A percentile compares a stretch with the other conserved stretches of the same genome.
Evolutionary conservation across 352 stramenopile genomes (phyloP).

Genomic region (Elongisporangium prolatum): DNA sequence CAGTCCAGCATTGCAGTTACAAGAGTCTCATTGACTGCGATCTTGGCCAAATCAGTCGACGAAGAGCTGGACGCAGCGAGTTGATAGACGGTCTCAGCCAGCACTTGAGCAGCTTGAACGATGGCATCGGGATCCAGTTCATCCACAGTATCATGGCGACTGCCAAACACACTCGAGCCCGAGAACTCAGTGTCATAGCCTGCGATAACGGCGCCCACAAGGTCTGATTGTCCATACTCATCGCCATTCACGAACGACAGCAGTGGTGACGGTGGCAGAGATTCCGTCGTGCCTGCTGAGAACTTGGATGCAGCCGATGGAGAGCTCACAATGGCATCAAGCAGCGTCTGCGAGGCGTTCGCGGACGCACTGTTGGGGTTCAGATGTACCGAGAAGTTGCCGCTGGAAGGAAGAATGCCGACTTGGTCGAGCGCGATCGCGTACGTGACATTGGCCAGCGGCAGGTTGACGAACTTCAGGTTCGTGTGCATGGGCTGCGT

Average conservation of each 20-base stretch:
- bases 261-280: conserved; percentile 61
- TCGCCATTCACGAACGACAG: conserved; percentile 69
- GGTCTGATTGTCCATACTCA: conserved; percentile 54
- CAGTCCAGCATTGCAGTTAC: conserved; percentile 56
- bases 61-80: conserved; percentile 52
- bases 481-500: conserved; percentile 63
- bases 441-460: conserved; percentile 52
- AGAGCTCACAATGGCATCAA: conserved; percentile 40
- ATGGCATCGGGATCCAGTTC: conserved; percentile 47
- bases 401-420: conserved; percentile 36
- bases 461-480: conserved; percentile 53
- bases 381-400: conserved; percentile 65
- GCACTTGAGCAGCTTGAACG: conserved; percentile 54
- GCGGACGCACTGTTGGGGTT: conserved; percentile 40
- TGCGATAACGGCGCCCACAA: conserved; percentile 61
- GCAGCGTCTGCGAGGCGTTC: conserved; percentile 31
- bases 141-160: conserved; percentile 54
- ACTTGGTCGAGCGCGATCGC: conserved; percentile 81
- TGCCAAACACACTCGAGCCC: conserved; percentile 47
- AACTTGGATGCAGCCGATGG: conserved; percentile 42
- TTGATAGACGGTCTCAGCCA: conserved; percentile 67
- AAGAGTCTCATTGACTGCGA: conserved; percentile 50
- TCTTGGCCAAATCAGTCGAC: conserved; percentile 24
- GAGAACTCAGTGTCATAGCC: conserved; percentile 63
- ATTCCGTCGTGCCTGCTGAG: conserved; percentile 19